Evolutionary conservation across 768 basidiomycete species (phyloP).

Genomic region (Boletellus emodensis): DNA sequence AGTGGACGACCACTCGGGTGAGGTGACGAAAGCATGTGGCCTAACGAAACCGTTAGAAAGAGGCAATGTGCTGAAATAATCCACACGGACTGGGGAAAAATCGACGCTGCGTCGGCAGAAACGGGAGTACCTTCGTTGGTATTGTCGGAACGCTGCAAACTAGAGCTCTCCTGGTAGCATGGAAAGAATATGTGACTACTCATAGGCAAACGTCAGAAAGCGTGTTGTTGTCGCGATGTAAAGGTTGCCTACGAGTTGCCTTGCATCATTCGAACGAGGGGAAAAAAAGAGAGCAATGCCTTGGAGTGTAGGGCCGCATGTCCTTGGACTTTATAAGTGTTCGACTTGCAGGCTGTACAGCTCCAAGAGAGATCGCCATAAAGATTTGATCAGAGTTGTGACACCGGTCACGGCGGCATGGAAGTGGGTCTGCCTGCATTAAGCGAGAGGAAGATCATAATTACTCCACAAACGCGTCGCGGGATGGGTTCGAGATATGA

Average conservation of each 20-base stretch:
- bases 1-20: background rate
- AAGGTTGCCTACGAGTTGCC: conserved; percentile 3
- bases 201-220: background rate
- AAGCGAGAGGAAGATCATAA: background rate
- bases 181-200: background rate
- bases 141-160: background rate
- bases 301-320: background rate
- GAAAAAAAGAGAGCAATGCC: background rate
- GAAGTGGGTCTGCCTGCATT: background rate
- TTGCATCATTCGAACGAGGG: conserved; percentile 7
- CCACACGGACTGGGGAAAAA: conserved; percentile 8
- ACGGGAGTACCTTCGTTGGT: background rate
- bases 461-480: background rate
- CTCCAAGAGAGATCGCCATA: conserved; percentile 4
- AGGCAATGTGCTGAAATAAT: background rate
- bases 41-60: conserved; percentile 9
- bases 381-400: background rate
- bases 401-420: background rate
- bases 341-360: conserved; percentile 10
- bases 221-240: background rate
- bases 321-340: conserved; percentile 9
- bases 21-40: background rate
- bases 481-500: background rate
- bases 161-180: background rate
- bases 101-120: background rate